Evolutionary conservation across 1,284 basidiomycete genomes (phyloP).

Genomic region (Exobasidium rhododendri): DNA sequence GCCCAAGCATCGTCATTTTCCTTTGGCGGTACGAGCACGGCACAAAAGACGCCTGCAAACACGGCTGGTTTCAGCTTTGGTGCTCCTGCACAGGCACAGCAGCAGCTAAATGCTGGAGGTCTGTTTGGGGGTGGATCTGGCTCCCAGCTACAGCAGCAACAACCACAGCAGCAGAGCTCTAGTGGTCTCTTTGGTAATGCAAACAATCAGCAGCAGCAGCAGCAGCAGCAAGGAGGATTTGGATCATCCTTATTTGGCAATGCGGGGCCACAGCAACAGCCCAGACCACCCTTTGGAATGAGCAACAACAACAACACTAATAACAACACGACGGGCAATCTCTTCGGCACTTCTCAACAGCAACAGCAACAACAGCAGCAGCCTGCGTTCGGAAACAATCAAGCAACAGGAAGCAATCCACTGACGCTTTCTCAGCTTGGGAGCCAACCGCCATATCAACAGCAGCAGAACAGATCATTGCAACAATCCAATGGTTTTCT

Average conservation of each 20-base stretch:
- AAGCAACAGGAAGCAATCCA: background rate
- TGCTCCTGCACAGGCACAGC: conserved; percentile 9
- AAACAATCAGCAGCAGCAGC: conserved; percentile 11
- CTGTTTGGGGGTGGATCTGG: too few species aligned
- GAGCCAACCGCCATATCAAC: conserved; percentile 10
- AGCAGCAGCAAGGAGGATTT: conserved; percentile 11
- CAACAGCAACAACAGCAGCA: conserved; percentile 26
- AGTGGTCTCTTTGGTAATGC: conserved; percentile 1
- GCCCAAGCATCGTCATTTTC: background rate
- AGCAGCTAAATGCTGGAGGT: conserved; percentile 8
- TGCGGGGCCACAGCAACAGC: conserved; percentile 21
- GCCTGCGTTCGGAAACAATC: conserved; percentile 7
- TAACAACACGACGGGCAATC: background rate
- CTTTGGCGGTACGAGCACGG: conserved; percentile 4
- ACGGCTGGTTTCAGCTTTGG: conserved; percentile 4
- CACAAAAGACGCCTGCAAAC: background rate
- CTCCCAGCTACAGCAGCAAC: too few species aligned
- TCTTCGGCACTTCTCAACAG: background rate
- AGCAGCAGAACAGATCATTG: background rate
- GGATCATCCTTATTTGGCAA: conserved; percentile 26
- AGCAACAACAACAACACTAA: background rate
- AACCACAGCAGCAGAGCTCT: background rate
- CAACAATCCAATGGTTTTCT: conserved; percentile 10
- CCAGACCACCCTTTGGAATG: conserved; percentile 18
- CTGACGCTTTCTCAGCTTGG: conserved; percentile 12